Evolutionary conservation across 2,329 filamentous ascomycete genomes (phyloP).

Genomic region (Aspergillus sojae): DNA sequence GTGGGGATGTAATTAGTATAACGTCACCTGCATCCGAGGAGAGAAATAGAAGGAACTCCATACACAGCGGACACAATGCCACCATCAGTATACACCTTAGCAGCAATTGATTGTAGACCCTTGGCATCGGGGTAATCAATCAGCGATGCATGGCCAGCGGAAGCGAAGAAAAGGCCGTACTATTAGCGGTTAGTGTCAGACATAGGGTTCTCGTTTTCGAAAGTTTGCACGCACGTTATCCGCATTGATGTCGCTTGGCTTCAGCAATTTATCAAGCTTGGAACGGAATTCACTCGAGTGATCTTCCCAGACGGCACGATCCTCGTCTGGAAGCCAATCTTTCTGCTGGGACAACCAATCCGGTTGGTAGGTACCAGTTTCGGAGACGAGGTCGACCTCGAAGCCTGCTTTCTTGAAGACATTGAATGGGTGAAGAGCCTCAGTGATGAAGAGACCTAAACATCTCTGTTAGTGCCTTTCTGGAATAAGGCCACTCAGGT

Average conservation of each 20-base stretch:
- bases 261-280: conserved; percentile 36
- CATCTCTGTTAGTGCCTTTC: not conserved
- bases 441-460: conserved; percentile 9
- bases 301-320: conserved; percentile 38
- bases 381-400: conserved; percentile 46
- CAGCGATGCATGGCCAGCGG: conserved; percentile 44
- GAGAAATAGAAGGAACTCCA: not conserved
- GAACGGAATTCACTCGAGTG: conserved; percentile 33
- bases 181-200: conserved; percentile 4
- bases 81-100: conserved; percentile 32
- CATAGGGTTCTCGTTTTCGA: no score
- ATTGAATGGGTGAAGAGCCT: conserved; percentile 11
- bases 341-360: conserved; percentile 37
- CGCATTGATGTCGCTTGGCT: conserved; percentile 29
- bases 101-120: conserved; percentile 27
- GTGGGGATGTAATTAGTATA: not conserved
- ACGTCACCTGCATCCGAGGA: fast-evolving
- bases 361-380: conserved; percentile 41
- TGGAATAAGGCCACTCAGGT: not conserved
- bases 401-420: conserved; percentile 33
- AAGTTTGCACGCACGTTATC: conserved; percentile 16
- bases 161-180: conserved; percentile 45
- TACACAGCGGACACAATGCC: conserved; percentile 40
- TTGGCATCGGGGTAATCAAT: conserved; percentile 45
- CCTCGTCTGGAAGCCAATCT: conserved; percentile 37